Base-by-base conservation (phyloP, 1,139 yeast genomes). In the Pichia sorboxylosa region DNA sequence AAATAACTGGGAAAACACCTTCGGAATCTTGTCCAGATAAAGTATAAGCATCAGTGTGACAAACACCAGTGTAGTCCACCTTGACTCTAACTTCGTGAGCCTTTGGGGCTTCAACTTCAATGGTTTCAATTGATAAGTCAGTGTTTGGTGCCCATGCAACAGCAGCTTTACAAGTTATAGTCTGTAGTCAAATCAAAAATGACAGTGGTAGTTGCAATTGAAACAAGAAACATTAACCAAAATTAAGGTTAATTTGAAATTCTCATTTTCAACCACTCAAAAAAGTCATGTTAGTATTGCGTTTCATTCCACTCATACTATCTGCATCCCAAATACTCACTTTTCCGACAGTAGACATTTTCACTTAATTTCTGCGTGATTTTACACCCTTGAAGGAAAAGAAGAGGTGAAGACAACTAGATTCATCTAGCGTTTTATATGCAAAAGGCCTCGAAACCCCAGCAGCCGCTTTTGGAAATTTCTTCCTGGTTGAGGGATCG, bases 21-120 rank as follows among this genome's bases (percentile, higher is more conserved):
- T 92, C 98, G 37, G 97, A 94, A 59, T 90, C 98, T 38, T 66
- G 70, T 36, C 98, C 99, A 34, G 93, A 78, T 46, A 90, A 68
- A 10, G 98, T 87, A 66, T 79, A 92, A 28, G 96, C 97, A 55
- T 90, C 99, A 29, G 99, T 90, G 65, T 90, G 98, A 59, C 99
- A 90, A 29, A 90, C 94, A 55, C 97, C 98, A 26, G 96, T 82
- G 63, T 81, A 70, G 34, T 67, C 66, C 40, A 90, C 63, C 62
- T 84, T 81, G 59, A 90, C 82, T 58, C 98, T 80, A 33, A 90
- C 97, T 63, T 90, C 99, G 55, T 90, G 95, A 30, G 96, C 95
- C 56, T 73, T 79, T 46, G 98, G 99, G 23, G 98, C 84, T 20
- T 71, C 78, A 28, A 92, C 98, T 54, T 80, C 87, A 45, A 90